Evolutionary conservation across 2,329 filamentous ascomycete species (phyloP).

Genomic region (Botryosphaeria agaves): DNA sequence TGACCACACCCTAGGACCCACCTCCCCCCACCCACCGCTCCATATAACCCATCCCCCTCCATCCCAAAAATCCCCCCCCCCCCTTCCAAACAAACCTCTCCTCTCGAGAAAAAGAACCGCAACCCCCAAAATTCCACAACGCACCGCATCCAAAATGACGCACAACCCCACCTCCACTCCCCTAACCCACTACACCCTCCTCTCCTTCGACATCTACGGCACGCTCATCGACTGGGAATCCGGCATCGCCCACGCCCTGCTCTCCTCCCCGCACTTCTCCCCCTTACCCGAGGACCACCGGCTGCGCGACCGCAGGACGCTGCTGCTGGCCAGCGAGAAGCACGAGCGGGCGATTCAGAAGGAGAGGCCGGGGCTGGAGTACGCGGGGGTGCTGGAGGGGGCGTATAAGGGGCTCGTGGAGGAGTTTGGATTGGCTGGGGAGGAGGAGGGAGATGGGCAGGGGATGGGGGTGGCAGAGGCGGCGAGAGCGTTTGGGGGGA

Average conservation of each 20-base stretch:
- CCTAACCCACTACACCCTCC: slow-evolving; percentile 28
- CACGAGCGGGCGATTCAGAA: slow-evolving; percentile 33
- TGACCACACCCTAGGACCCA: too few relatives aligned
- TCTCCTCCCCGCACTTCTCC: slow-evolving; percentile 27
- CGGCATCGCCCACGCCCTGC: slow-evolving; percentile 40
- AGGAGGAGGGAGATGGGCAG: slow-evolving; percentile 15
- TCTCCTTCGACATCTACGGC: slow-evolving; percentile 66
- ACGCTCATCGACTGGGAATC: slow-evolving; percentile 65
- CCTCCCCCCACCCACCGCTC: too few relatives aligned
- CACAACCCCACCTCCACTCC: too few relatives aligned
- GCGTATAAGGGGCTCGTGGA: slow-evolving; percentile 30
- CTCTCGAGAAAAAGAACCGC: too few relatives aligned
- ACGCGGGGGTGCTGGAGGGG: slow-evolving; percentile 40
- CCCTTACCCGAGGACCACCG: too few relatives aligned
- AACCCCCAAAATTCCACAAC: too few relatives aligned
- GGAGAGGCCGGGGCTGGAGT: slow-evolving; percentile 38
- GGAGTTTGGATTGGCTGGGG: slow-evolving; percentile 20
- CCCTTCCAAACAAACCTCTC: too few relatives aligned
- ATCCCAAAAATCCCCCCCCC: too few relatives aligned
- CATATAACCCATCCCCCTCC: too few relatives aligned
- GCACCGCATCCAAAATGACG: too few relatives aligned
- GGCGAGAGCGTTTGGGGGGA: slow-evolving; percentile 31
- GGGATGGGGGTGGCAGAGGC: slow-evolving; percentile 16
- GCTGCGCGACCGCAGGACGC: slow-evolving; percentile 24
- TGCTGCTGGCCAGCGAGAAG: slow-evolving; percentile 25